A percentile compares a stretch with the other conserved stretches of the same genome.
Evolutionary conservation across 2,329 filamentous ascomycete genomes (phyloP).

Genomic region (Colletotrichum theobromicola): DNA sequence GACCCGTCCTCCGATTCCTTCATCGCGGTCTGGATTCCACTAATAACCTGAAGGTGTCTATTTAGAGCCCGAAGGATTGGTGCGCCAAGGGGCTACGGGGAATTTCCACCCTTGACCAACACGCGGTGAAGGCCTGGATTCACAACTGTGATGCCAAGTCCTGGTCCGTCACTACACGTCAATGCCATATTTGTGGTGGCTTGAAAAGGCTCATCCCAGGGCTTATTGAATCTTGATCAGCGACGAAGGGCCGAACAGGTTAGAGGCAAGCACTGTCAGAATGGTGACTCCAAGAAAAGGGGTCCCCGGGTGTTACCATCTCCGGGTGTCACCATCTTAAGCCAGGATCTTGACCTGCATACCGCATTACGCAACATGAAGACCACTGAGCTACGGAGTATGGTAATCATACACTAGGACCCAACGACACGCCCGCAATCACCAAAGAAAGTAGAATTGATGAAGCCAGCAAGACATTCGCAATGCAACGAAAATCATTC

Average conservation of each 20-base stretch:
- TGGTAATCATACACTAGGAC: not conserved
- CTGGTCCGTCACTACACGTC: not conserved
- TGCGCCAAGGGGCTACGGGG: not conserved
- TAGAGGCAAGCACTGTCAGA: not conserved
- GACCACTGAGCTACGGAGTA: not conserved
- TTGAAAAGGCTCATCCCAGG: not conserved
- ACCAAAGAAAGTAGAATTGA: not conserved
- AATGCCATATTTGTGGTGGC: not conserved
- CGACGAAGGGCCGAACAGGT: not conserved
- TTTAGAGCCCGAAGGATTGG: not conserved
- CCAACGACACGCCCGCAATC: fast-evolving
- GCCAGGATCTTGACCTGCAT: not conserved
- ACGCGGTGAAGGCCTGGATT: not conserved
- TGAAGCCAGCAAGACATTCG: not conserved
- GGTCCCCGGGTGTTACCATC: not conserved
- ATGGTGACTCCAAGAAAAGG: not conserved
- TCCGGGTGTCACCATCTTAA: not conserved
- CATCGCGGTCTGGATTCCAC: not conserved
- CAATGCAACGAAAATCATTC: not conserved
- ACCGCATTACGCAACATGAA: not conserved
- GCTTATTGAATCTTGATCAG: not conserved
- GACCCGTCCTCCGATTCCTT: not conserved
- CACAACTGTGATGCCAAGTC: not conserved
- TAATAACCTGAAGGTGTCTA: not conserved
- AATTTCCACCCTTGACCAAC: not conserved